phyloP scores from a whole-genome alignment of 345 rosid species.

The Murraya paniculata region DNA sequence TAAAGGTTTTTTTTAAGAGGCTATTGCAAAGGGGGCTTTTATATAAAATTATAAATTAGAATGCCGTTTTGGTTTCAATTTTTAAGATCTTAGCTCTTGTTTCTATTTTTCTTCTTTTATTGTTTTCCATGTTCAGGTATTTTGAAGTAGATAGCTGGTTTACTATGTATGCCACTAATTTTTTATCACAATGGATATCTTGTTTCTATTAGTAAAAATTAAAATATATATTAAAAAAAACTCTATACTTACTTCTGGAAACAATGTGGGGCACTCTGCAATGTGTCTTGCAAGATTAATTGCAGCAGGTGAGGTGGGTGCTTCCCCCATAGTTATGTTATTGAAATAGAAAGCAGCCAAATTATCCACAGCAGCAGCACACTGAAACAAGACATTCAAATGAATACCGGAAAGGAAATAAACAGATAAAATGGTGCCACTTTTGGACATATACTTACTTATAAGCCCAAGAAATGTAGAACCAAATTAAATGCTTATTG shows the following conservation, averaged over 20 bases:
- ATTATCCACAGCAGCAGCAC: slow-evolving; percentile 95
- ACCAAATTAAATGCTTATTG: background rate
- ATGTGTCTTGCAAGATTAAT: slow-evolving; percentile 77
- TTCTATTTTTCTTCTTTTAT: too few species aligned
- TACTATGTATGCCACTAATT: background rate
- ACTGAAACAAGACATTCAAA: slow-evolving; percentile 47
- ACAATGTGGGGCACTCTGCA: slow-evolving; percentile 90
- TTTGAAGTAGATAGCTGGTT: background rate
- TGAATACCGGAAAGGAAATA: background rate
- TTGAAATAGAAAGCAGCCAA: slow-evolving; percentile 94
- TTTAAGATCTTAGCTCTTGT: background rate
- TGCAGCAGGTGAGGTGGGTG: slow-evolving; percentile 72
- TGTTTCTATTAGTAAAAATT: background rate
- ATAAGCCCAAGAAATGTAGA: background rate
- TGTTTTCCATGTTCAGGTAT: background rate
- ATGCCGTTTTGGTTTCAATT: background rate
- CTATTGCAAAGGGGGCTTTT: background rate
- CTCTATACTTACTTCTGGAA: slow-evolving; percentile 71
- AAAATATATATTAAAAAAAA: background rate
- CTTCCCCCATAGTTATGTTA: slow-evolving; percentile 94
- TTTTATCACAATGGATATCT: background rate
- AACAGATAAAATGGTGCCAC: background rate
- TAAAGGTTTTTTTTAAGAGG: background rate
- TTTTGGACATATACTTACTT: background rate
- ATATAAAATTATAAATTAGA: background rate